These are phyloP conservation scores for Corniculantispora saksenae DNA, from an alignment of 2,329 filamentous ascomycete species.

Conservation along the genomic window DNA sequence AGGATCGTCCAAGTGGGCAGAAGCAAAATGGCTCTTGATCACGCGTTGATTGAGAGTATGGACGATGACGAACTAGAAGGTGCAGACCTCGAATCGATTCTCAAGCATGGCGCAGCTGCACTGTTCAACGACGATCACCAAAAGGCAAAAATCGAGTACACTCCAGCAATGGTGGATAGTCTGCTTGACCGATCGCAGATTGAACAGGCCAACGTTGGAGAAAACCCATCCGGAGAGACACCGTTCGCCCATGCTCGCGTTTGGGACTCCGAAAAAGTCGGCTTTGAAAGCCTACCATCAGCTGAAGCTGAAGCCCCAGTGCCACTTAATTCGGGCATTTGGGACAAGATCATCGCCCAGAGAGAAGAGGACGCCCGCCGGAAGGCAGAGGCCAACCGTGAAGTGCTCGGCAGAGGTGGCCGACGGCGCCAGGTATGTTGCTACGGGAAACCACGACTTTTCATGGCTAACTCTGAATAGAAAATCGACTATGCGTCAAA, in stretches of 20 bases:
- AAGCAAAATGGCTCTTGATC: conserved; percentile 94
- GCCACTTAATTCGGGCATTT: conserved; percentile 68
- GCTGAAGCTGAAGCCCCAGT: conserved; percentile 53
- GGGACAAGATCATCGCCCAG: conserved; percentile 86
- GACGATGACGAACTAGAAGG: conserved; percentile 78
- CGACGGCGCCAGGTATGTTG: conserved; percentile 58
- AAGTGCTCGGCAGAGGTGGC: conserved; percentile 84
- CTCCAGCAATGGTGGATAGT: conserved; percentile 79
- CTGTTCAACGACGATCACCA: conserved; percentile 76
- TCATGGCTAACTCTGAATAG: conserved; percentile 23
- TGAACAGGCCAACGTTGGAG: conserved; percentile 67
- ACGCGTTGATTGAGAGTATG: conserved; percentile 91
- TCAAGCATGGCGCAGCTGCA: conserved; percentile 83
- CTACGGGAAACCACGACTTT: no score
- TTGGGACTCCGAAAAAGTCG: conserved; percentile 81
- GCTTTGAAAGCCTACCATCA: conserved; percentile 63
- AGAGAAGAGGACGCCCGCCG: conserved; percentile 77
- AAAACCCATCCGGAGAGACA: conserved; percentile 68
- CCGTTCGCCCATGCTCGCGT: conserved; percentile 89
- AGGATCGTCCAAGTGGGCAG: conserved; percentile 95
- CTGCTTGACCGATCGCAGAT: conserved; percentile 84
- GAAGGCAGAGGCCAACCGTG: conserved; percentile 65
- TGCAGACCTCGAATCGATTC: conserved; percentile 81
- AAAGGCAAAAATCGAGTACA: conserved; percentile 77
- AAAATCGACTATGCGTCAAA: conserved; percentile 35